Base-by-base conservation (phyloP, 2,329 filamentous ascomycete species). In the Colletotrichum eleusines region DNA sequence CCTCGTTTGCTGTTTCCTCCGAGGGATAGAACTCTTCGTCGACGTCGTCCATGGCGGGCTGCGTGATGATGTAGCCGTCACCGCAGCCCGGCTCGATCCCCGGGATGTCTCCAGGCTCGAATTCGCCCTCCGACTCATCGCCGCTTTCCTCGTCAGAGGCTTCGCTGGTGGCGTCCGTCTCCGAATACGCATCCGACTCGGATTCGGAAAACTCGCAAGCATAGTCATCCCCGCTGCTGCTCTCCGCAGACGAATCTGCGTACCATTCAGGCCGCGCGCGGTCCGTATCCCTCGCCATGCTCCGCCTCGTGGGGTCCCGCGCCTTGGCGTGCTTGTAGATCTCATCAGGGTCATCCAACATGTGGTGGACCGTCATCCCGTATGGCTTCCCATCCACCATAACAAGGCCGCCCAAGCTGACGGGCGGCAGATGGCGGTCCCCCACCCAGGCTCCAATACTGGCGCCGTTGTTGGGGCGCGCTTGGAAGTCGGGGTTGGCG, bases 311-410 rank as follows among this genome's bases (percentile, higher is more conserved):
- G 72, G 53, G 73, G 31, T 73, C 63, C 8, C 72, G 75, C 16
- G 72, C 72, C 28, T 73, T 67, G 44, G 60, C 28, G 53, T 69
- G 71, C 54, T 73, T 64, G n/a, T 71, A 69, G 73, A 8, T 75
- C 76, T 28, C 80, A 4, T 88, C 87, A 1, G 88, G 89, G 68
- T 90, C 88, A 84, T 98, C 95, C 2, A 98, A 88, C 90, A 98
- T 95, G 80, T 98, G 95, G 77, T 98, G 95, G 0, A 98, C 95
- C 28, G 94, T 98, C 93, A 98, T 96, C 16, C 95, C 95, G 76
- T 94, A 96, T 0, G 93, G 89, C 78, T 92, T 90, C 66, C 92
- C 90, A 77, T 98, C 94, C 1, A 98, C 90, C 40, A 96, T 83
- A 50, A 98, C 90, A 5, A 97, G 87, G 11, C 95, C 95, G 16